These are phyloP conservation scores for Madurella fahalii DNA, from an alignment of 2,329 filamentous ascomycete species.

Conservation along the genomic window DNA sequence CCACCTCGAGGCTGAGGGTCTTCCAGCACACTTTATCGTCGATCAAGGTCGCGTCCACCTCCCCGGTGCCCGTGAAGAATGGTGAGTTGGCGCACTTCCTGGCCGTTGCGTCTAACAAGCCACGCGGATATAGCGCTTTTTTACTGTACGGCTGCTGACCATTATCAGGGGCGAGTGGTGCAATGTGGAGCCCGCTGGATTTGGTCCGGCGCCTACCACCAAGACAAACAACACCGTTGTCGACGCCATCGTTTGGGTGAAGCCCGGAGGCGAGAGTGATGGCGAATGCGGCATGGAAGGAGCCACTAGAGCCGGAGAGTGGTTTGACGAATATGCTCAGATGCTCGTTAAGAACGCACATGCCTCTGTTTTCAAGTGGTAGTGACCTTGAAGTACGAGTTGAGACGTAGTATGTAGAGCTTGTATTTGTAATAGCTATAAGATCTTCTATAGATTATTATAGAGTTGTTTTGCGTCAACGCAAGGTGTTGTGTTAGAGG, in stretches of 20 bases:
- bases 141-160: neutral
- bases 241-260: conserved; percentile 43
- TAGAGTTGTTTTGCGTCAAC: too few species aligned
- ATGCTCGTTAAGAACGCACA: conserved; percentile 39
- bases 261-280: conserved; percentile 43
- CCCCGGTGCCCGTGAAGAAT: conserved; percentile 35
- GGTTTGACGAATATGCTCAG: conserved; percentile 41
- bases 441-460: too few species aligned
- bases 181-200: conserved; percentile 39
- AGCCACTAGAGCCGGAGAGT: conserved; percentile 37
- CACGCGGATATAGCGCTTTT: neutral
- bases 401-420: too few species aligned
- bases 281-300: conserved; percentile 36
- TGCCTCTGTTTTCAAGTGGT: conserved; percentile 15
- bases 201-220: conserved; percentile 36
- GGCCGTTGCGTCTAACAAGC: neutral
- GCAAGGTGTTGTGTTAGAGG: too few species aligned
- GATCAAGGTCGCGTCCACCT: conserved; percentile 41
- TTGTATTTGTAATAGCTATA: too few species aligned
- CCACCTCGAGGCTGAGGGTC: conserved; percentile 35
- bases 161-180: conserved; percentile 38
- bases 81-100: conserved; percentile 21
- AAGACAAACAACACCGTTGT: conserved; percentile 34
- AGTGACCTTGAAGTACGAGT: neutral
- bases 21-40: conserved; percentile 43